These are phyloP conservation scores for Puccinia hordei DNA, from an alignment of 1,284 basidiomycete species.

Conservation along the genomic window DNA sequence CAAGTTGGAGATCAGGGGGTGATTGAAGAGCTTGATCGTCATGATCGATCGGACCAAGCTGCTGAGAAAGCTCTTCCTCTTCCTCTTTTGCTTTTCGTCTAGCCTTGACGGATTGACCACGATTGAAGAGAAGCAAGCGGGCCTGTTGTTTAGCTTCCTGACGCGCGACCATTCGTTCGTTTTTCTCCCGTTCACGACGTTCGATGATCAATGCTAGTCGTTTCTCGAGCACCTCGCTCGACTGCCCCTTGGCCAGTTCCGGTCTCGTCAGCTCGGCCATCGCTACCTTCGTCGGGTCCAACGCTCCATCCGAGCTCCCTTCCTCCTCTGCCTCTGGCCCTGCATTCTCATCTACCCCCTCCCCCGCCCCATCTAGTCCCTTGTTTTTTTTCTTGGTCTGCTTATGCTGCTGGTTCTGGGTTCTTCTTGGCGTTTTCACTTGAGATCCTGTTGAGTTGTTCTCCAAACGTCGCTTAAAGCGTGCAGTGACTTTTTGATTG, in stretches of 20 bases:
- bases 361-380: neutral
- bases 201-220: slow-evolving; percentile 38
- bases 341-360: slow-evolving; percentile 7
- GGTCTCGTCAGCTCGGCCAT: slow-evolving; percentile 75
- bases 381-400: neutral
- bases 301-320: slow-evolving; percentile 60
- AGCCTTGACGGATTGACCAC: slow-evolving; percentile 5
- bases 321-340: neutral
- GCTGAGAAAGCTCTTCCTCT: neutral
- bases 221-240: slow-evolving; percentile 45
- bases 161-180: slow-evolving; percentile 31
- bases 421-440: neutral
- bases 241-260: slow-evolving; percentile 65
- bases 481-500: neutral
- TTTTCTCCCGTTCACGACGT: slow-evolving; percentile 43
- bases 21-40: neutral
- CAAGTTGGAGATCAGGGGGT: too few relatives aligned
- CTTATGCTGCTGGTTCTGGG: neutral
- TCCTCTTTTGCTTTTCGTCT: neutral
- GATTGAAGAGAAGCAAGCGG: slow-evolving; percentile 1
- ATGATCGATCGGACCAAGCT: neutral
- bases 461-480: neutral
- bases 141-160: slow-evolving; percentile 25
- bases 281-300: slow-evolving; percentile 74
- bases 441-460: neutral